Evolutionary conservation across 192 early-diverging fungal species (phyloP).

Genomic region (Obelidium mucronatum): DNA sequence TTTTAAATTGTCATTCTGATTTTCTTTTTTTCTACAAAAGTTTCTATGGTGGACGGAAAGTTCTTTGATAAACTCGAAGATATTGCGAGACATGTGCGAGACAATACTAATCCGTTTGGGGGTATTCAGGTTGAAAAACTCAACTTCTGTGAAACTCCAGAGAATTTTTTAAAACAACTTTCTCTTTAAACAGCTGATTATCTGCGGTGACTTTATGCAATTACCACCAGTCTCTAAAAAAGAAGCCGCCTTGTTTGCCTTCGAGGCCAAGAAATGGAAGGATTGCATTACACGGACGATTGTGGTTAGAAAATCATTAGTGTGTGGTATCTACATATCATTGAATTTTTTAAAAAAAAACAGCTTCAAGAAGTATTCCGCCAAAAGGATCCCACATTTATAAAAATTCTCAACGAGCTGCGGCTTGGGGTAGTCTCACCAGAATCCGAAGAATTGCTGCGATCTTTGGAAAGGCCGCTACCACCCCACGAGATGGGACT

Average conservation of each 20-base stretch:
- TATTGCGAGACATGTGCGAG: conserved; percentile 39
- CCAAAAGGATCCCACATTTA: conserved; percentile 82
- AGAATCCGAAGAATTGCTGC: conserved; percentile 59
- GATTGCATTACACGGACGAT: conserved; percentile 34
- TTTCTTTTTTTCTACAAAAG: conserved; percentile 25
- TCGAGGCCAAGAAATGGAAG: conserved; percentile 49
- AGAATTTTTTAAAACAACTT: no score
- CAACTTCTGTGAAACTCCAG: not conserved
- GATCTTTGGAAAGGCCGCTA: conserved; percentile 49
- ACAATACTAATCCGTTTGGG: conserved; percentile 50
- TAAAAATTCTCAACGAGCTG: conserved; percentile 87
- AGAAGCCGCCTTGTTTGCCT: conserved; percentile 31
- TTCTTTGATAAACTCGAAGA: conserved; percentile 57
- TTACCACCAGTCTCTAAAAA: conserved; percentile 48
- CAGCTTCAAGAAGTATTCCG: conserved; percentile 83
- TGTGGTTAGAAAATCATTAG: conserved; percentile 15
- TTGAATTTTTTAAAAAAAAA: no score
- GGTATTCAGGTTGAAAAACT: conserved; percentile 49
- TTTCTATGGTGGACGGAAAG: conserved; percentile 58
- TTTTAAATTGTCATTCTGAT: not conserved
- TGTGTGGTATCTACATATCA: not conserved
- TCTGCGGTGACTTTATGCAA: conserved; percentile 64
- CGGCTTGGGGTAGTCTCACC: conserved; percentile 73
- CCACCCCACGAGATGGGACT: conserved; percentile 55
- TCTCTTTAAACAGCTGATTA: conserved; percentile 39